A percentile compares a stretch with the other conserved stretches of the same genome.
These are phyloP conservation scores for Pythium coloratum DNA, from an alignment of 352 stramenopile species.

Conservation along the genomic window DNA sequence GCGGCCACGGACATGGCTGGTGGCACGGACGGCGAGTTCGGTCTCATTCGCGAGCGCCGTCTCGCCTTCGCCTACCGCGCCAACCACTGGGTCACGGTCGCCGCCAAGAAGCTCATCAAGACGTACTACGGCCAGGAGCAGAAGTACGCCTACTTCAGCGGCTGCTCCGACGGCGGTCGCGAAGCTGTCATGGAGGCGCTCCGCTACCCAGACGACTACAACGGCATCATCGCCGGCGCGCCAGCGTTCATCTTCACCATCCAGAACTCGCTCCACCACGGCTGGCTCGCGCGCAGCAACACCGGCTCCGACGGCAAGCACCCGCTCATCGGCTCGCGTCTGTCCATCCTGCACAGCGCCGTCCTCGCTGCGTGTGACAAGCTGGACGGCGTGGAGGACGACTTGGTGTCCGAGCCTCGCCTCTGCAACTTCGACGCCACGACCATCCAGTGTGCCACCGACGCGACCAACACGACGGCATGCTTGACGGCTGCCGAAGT, in stretches of 20 bases:
- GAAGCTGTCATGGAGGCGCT: constrained; percentile 41
- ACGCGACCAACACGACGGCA: constrained; percentile 35
- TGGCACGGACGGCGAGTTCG: constrained; percentile 33
- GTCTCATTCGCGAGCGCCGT: constrained; percentile 23
- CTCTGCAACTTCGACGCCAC: constrained; percentile 36
- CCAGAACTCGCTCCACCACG: constrained; percentile 41
- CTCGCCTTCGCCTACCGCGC: constrained; percentile 40
- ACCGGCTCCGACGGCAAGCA: constrained; percentile 28
- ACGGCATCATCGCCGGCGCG: constrained; percentile 37
- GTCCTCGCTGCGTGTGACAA: constrained; percentile 37
- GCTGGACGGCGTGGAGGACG: constrained; percentile 39
- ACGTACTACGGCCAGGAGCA: constrained; percentile 36
- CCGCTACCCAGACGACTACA: constrained; percentile 36
- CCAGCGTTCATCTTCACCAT: constrained; percentile 39
- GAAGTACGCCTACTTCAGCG: constrained; percentile 42
- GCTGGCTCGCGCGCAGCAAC: constrained; percentile 36
- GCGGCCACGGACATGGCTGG: constrained; percentile 37
- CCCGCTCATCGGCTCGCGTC: constrained; percentile 29
- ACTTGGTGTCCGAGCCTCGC: constrained; percentile 35
- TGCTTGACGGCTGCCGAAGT: constrained; percentile 39
- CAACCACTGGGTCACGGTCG: constrained; percentile 33
- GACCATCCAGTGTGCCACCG: constrained; percentile 30
- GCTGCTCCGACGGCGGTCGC: constrained; percentile 37
- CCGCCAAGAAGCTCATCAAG: constrained; percentile 38
- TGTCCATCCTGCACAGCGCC: constrained; percentile 37